Conservation (phyloP, 2,329 filamentous ascomycete genomes). For the Ilyonectria destructans region DNA sequence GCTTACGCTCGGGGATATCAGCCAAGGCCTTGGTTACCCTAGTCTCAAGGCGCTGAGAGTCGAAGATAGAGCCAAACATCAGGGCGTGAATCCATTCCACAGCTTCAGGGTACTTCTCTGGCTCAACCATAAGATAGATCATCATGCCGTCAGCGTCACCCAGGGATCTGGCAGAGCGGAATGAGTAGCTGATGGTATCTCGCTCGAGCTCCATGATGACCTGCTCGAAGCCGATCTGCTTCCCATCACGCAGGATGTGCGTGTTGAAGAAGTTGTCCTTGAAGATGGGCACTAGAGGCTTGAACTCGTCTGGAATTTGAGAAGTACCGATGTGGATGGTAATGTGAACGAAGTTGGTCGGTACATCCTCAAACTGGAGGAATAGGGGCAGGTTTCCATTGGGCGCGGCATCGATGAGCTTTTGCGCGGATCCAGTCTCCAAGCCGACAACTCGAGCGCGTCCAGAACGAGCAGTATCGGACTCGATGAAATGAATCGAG, state of each 20-base stretch:
- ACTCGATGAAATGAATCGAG: slow-evolving; percentile 95
- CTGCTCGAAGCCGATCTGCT: slow-evolving; percentile 88
- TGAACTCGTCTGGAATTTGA: slow-evolving; percentile 83
- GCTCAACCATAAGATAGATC: slow-evolving; percentile 88
- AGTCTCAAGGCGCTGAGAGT: slow-evolving; percentile 76
- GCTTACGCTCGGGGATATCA: slow-evolving; percentile 93
- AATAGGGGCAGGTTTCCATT: slow-evolving; percentile 81
- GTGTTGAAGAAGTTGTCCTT: slow-evolving; percentile 96
- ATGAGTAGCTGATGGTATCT: slow-evolving; percentile 88
- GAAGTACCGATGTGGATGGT: slow-evolving; percentile 86
- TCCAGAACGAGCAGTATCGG: slow-evolving; percentile 87
- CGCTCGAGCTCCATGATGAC: slow-evolving; percentile 92
- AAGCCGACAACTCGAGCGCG: slow-evolving; percentile 80
- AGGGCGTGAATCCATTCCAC: slow-evolving; percentile 89
- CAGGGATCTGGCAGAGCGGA: slow-evolving; percentile 78
- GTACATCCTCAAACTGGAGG: slow-evolving; percentile 96
- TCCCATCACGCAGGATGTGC: slow-evolving; percentile 83
- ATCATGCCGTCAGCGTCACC: slow-evolving; percentile 87
- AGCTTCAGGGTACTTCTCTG: slow-evolving; percentile 86
- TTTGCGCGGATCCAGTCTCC: slow-evolving; percentile 80
- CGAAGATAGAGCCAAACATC: slow-evolving; percentile 92
- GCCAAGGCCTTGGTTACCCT: slow-evolving; percentile 86
- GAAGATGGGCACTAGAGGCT: slow-evolving; percentile 88
- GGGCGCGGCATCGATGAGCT: slow-evolving; percentile 80
- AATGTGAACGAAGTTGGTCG: slow-evolving; percentile 92